Evolutionary conservation across 2,329 filamentous ascomycete genomes (phyloP), one percentile per base, ranked within the genome.

Genomic region (Hirsutella minnesotensis): DNA sequence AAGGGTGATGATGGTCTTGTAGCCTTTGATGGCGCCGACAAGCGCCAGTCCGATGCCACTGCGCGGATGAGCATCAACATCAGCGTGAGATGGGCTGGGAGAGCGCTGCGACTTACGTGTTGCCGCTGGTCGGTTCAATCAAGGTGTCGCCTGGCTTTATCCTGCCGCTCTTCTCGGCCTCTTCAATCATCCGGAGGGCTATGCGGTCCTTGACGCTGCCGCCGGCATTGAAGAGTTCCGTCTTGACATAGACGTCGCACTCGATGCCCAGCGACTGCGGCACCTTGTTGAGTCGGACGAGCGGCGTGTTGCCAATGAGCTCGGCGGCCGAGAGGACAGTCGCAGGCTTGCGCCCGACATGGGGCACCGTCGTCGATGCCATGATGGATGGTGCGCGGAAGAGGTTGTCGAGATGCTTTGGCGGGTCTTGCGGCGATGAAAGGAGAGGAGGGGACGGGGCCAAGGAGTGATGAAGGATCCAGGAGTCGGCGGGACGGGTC

Each of bases 131-230:
- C 9, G 92, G 92, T 74, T 98, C 92, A 58, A 98, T 98, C 56
- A 98, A 69, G 41, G 88, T 96, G 66, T 96, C 89, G 44, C 90
- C 92, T 22, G 92, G 92, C 74, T 92, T 95, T 67, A 98, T 95
- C 51, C 90, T 81, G 38, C 92, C 92, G 41, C 77, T 82, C 59
- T 78, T 80, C 73, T 98, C 92, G 13, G 92, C 92, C 62, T 90
- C 85, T 66, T 96, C 89, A 48, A 98, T 84, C 92, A 98, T 98
- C 57, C 92, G 85, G 60, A 95, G 69, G 19, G 92, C 92, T 60
- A 98, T 98, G 47, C 89, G 77, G 66, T 95, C 89, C 66, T 95
- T 95, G 58, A 95, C 85, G 59, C 85, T 92, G 50, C 89, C 89
- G 45, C 89, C 89, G 12, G 89, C 87, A 67, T 94, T 95, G 75